These are phyloP conservation scores for Apiotrichum gracile DNA, from an alignment of 1,284 basidiomycete genomes.

Conservation along the genomic window DNA sequence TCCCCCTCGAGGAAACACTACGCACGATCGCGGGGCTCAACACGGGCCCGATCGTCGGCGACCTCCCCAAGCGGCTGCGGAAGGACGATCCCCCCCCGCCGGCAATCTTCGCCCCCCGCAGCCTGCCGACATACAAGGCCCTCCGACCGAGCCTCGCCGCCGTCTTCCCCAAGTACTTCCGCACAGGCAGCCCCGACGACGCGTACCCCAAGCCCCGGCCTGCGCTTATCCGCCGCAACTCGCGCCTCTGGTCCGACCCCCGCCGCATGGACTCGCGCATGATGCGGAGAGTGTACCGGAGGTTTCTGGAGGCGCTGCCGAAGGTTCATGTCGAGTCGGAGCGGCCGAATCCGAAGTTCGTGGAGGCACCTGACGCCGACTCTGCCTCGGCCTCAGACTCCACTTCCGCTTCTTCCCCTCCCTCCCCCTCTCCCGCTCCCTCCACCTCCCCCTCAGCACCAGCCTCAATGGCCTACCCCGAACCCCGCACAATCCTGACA, in stretches of 20 bases:
- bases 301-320: slow-evolving; percentile 13
- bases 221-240: slow-evolving; percentile 23
- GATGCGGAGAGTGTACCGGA: slow-evolving; percentile 21
- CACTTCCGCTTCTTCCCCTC: no score
- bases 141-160: slow-evolving; percentile 3
- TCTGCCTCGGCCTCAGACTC: no score
- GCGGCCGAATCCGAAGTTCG: neutral
- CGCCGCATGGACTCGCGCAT: slow-evolving; percentile 18
- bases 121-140: slow-evolving; percentile 1
- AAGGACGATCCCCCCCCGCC: neutral
- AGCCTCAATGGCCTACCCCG: no score
- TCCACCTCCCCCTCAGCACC: no score
- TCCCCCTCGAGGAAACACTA: slow-evolving; percentile 15
- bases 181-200: neutral
- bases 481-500: no score
- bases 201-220: slow-evolving; percentile 23
- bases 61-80: neutral
- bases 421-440: no score
- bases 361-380: no score
- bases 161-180: neutral
- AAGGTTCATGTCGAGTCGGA: neutral
- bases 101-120: neutral
- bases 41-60: neutral
- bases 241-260: slow-evolving; percentile 25
- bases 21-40: slow-evolving; percentile 21